Conservation (phyloP, 2,329 filamentous ascomycete genomes). For the Pyrenochaeta sp. region DNA sequence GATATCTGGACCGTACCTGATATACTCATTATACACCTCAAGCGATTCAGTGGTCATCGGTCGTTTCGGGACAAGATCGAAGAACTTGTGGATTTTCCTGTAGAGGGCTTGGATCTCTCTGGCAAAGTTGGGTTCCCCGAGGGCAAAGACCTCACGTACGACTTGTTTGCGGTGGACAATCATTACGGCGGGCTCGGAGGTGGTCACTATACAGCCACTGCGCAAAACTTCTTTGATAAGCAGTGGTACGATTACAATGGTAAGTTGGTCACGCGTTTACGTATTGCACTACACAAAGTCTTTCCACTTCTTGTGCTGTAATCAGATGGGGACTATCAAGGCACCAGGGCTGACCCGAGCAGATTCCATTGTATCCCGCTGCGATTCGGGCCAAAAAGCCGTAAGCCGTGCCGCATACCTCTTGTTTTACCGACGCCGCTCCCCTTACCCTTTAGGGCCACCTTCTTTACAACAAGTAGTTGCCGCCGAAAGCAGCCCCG, state of each 20-base stretch:
- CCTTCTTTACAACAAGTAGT: slow-evolving; percentile 76
- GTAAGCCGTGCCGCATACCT: slow-evolving; percentile 86
- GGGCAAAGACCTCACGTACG: slow-evolving; percentile 84
- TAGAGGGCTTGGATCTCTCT: slow-evolving; percentile 84
- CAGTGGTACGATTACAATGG: slow-evolving; percentile 98
- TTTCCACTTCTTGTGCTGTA: not conserved
- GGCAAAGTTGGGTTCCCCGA: slow-evolving; percentile 81
- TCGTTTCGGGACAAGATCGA: slow-evolving; percentile 91
- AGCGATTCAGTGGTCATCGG: slow-evolving; percentile 88
- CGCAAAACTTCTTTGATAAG: slow-evolving; percentile 87
- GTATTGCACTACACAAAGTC: not conserved
- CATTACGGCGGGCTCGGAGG: slow-evolving; percentile 93
- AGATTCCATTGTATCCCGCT: slow-evolving; percentile 78
- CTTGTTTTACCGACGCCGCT: slow-evolving; percentile 92
- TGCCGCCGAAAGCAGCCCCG: slow-evolving; percentile 60
- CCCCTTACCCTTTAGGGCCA: slow-evolving; percentile 79
- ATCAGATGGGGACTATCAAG: not conserved
- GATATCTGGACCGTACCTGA: slow-evolving; percentile 97
- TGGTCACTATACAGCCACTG: slow-evolving; percentile 94
- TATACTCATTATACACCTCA: slow-evolving; percentile 92
- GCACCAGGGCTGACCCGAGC: not conserved
- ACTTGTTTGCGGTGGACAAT: slow-evolving; percentile 94
- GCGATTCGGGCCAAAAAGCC: slow-evolving; percentile 67
- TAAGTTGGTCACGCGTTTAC: slow-evolving; percentile 48
- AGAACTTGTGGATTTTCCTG: slow-evolving; percentile 87